Evolutionary conservation across 2,329 filamentous ascomycete genomes (phyloP).

Genomic region (Phialophora expanda): DNA sequence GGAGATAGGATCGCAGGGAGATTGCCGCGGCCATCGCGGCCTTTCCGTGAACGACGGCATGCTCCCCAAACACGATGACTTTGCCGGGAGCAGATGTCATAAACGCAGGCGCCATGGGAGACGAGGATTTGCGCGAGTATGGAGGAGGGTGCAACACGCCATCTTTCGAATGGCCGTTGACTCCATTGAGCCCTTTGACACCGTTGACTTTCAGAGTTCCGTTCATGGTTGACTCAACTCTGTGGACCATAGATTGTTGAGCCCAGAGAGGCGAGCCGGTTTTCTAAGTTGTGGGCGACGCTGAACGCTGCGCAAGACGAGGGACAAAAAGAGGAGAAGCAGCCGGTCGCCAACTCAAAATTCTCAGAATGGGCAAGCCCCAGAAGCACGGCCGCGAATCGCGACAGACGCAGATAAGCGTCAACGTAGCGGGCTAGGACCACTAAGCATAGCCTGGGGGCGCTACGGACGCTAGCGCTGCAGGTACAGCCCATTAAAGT

Average conservation of each 20-base stretch:
- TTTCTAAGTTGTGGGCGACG: neutral
- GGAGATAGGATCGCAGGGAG: conserved; percentile 92
- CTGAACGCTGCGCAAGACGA: conserved; percentile 1
- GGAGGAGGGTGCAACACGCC: conserved; percentile 20
- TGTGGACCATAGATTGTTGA: conserved; percentile 26
- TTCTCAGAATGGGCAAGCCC: neutral
- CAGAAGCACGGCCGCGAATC: neutral
- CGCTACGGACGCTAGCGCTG: conserved; percentile 13
- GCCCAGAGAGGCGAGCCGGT: conserved; percentile 1
- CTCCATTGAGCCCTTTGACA: conserved; percentile 30
- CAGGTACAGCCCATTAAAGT: conserved; percentile 16
- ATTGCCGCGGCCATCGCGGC: conserved; percentile 94
- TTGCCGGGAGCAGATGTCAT: conserved; percentile 99
- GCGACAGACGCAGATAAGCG: conserved; percentile 8
- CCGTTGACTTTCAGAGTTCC: conserved; percentile 32
- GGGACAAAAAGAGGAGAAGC: conserved; percentile 4
- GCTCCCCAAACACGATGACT: conserved; percentile 97
- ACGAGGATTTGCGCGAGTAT: conserved; percentile 52
- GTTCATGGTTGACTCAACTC: conserved; percentile 31
- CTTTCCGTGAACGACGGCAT: conserved; percentile 98
- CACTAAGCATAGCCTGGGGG: conserved; percentile 18
- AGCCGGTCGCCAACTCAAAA: conserved; percentile 2
- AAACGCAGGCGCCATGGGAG: conserved; percentile 79
- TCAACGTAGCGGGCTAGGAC: neutral
- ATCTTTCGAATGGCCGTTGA: conserved; percentile 36